A percentile compares a stretch with the other conserved stretches of the same genome.
Conservation (phyloP, 1,284 basidiomycete genomes). For the Apiotrichum laibachii region DNA sequence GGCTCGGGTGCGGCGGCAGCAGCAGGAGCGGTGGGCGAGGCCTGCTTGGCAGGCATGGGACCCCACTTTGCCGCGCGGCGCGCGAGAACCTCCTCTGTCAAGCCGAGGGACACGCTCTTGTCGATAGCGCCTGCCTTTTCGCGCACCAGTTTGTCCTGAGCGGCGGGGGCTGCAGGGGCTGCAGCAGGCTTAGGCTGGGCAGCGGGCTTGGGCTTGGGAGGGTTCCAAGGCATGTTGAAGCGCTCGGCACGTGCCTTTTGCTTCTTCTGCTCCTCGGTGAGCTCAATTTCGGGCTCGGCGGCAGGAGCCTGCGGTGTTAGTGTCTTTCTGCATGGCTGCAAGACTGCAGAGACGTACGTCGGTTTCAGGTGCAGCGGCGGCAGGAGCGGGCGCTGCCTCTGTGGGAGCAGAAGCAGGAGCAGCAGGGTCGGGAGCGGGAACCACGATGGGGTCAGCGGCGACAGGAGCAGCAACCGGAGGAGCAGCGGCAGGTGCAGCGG, state of each 20-base stretch:
- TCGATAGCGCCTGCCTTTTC: conserved; percentile 37
- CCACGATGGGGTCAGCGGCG: not conserved
- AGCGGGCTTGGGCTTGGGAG: conserved; percentile 19
- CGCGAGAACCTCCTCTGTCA: conserved; percentile 43
- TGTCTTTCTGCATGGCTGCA: not conserved
- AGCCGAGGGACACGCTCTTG: conserved; percentile 29
- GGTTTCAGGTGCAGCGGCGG: not conserved
- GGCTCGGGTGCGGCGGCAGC: conserved; percentile 4
- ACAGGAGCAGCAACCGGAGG: not conserved
- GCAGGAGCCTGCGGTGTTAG: not conserved
- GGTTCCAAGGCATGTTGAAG: conserved; percentile 48
- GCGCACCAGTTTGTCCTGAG: conserved; percentile 9
- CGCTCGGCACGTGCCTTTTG: conserved; percentile 47
- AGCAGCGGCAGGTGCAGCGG: too few species aligned
- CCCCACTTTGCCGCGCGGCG: conserved; percentile 49
- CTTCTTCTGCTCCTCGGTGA: conserved; percentile 46
- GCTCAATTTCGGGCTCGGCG: conserved; percentile 9
- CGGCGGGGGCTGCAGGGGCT: conserved; percentile 13
- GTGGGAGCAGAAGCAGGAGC: conserved; percentile 3
- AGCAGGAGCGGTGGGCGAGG: conserved; percentile 16
- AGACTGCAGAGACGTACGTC: not conserved
- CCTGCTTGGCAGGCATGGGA: conserved; percentile 34
- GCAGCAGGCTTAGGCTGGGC: conserved; percentile 4
- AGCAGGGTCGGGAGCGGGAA: not conserved
- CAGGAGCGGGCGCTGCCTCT: not conserved